Evolutionary conservation across 352 stramenopile species (phyloP), one percentile per base, ranked within the genome.

Genomic region (Phytophthora brassicae): DNA sequence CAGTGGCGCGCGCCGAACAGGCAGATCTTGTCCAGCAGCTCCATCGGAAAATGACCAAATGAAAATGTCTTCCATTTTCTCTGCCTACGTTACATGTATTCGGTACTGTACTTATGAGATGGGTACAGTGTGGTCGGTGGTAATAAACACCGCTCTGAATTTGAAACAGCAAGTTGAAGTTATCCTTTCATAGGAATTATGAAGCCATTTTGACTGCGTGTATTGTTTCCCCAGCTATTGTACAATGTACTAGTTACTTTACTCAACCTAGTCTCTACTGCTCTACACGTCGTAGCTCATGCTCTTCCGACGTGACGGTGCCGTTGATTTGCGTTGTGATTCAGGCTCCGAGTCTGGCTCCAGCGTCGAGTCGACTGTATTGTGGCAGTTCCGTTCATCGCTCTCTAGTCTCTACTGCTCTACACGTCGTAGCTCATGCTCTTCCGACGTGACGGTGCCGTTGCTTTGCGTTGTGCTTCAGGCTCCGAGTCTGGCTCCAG

Each of bases 1-100:
- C 81, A 90, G 68, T 90, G 81, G 58, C 74, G 77, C 44, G 74
- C 77, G 42, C 81, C 79, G 65, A 90, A 90, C 26, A 90, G 63
- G 54, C 81, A 90, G 68, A 90, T 86, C 74, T 88, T 75, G 60
- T 73, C 74, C 16, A 88, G 75, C 33, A 85, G 68, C 59, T 74
- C 50, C 56, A 71, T 67, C 26, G 26, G 26, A 31, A 8, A 31
- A 31, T 31, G 26, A 31, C 26, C 26, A 31, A 31, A 9, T 31
- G 26, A 31, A 31, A 8, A n/a, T n/a, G n/a, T n/a, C n/a, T n/a
- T n/a, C n/a, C n/a, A n/a, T n/a, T n/a, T n/a, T 31, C 26, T 31
- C 26, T 31, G 26, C 26, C 26, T 4, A 31, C 26, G 26, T n/a
- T n/a, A n/a, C n/a, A n/a, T n/a, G n/a, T n/a, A n/a, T n/a, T n/a